Evolutionary conservation across 345 rosid genomes (phyloP).

Genomic region (Eucalyptus curtisii): DNA sequence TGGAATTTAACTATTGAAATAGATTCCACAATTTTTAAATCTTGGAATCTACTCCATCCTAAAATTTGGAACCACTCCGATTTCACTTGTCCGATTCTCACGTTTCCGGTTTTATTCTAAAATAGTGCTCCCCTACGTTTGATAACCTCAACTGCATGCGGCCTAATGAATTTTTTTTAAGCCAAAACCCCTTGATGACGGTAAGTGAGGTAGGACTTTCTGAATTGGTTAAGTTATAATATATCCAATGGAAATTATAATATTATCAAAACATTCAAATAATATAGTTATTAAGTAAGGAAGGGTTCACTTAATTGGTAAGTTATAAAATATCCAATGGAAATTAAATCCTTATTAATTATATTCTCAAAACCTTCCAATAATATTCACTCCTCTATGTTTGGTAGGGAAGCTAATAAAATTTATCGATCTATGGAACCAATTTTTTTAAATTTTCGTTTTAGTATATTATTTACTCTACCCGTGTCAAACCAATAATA

Average conservation of each 20-base stretch:
- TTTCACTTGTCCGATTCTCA: too few relatives aligned
- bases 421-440: not conserved
- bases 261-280: not conserved
- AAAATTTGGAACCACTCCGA: too few relatives aligned
- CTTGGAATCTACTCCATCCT: too few relatives aligned
- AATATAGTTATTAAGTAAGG: not conserved
- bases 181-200: not conserved
- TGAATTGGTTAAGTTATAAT: not conserved
- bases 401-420: not conserved
- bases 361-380: not conserved
- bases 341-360: not conserved
- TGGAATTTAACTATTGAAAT: fast-evolving
- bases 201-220: not conserved
- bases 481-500: not conserved
- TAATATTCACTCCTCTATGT: not conserved
- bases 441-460: not conserved
- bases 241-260: not conserved
- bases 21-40: too few relatives aligned
- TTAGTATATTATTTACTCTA: not conserved
- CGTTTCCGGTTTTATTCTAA: too few relatives aligned
- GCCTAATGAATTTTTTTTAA: not conserved
- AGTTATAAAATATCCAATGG: not conserved
- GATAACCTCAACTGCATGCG: not conserved
- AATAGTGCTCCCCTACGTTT: not conserved
- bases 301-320: not conserved